These are phyloP conservation scores for Penicillium crustosum DNA, from an alignment of 2,329 filamentous ascomycete genomes.

Conservation along the genomic window DNA sequence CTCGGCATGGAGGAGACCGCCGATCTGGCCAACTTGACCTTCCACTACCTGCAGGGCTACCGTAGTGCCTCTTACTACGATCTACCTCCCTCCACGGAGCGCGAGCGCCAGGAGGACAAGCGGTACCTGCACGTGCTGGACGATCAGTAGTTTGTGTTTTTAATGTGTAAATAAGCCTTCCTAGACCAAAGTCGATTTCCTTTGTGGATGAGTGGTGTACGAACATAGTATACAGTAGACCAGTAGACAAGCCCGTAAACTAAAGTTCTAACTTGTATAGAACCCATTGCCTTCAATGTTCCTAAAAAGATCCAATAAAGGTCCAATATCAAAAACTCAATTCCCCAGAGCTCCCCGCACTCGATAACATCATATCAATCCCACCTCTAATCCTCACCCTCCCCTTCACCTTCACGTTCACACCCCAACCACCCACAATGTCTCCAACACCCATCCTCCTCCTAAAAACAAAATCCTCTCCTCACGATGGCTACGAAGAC, in stretches of 20 bases:
- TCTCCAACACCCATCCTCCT: slow-evolving; percentile 40
- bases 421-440: slow-evolving; percentile 6
- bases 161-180: slow-evolving; percentile 43
- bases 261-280: background rate
- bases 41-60: slow-evolving; percentile 93
- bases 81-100: slow-evolving; percentile 88
- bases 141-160: slow-evolving; percentile 63
- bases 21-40: slow-evolving; percentile 82
- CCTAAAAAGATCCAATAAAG: background rate
- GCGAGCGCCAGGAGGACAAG: slow-evolving; percentile 90
- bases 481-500: slow-evolving; percentile 47
- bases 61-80: slow-evolving; percentile 88
- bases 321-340: background rate
- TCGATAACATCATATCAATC: slow-evolving; percentile 1
- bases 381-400: background rate
- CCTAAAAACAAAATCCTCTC: slow-evolving; percentile 50
- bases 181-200: slow-evolving; percentile 40
- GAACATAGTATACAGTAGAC: background rate
- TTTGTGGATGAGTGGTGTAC: slow-evolving; percentile 23
- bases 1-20: slow-evolving; percentile 78
- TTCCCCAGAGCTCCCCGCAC: slow-evolving; percentile 7
- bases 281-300: no score
- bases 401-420: background rate
- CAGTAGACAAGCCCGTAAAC: background rate
- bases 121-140: slow-evolving; percentile 95